Evolutionary conservation across 116 monocot species (phyloP), one percentile per base, ranked within the genome.

Genomic region (Posidonia oceanica): DNA sequence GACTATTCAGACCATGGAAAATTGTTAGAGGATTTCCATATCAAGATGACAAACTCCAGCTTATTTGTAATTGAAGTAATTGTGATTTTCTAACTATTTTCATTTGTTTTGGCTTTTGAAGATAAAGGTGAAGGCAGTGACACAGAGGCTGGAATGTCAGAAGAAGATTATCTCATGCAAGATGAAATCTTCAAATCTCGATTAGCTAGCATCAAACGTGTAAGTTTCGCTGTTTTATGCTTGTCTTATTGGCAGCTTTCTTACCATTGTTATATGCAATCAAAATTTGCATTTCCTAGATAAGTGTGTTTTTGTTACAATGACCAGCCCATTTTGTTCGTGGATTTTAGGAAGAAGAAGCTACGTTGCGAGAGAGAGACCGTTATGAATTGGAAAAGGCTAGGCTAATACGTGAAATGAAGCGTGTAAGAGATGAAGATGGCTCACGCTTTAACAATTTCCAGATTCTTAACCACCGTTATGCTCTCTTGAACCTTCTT

Each of bases 361-460:
- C 64, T 59, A 75, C 75, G 57, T 36, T 88, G 37, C 75, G 87
- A 53, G 98, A 98, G 71, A 85, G 86, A 66, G 98, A 98, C 38
- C 89, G 87, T 55, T 98, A 86, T 81, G 98, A 98, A 76, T 71
- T 93, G 39, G 98, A 98, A 70, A 98, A 98, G 67, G 93, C 81
- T 77, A 89, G 89, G 60, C 83, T 93, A 40, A 90, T 98, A 68
- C 98, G 98, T 70, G 98, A 98, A 83, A 98, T 98, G 93, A 98
- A 98, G 70, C 98, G 98, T 10, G 72, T 93, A 85, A 76, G 98
- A 71, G 98, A 98, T 84, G 98, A 98, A 68, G 98, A 98, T 90
- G 98, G 90, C 22, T 98, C 98, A 22, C 89, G 87, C 29, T 98
- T 98, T 73, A 98, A 98, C 80, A 93, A 84, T 84, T 98, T 93